Percentiles rank a stretch among this genome's conserved stretches.
These are phyloP conservation scores for Komagataella pastoris DNA, from an alignment of 805 yeast species.

Conservation along the genomic window DNA sequence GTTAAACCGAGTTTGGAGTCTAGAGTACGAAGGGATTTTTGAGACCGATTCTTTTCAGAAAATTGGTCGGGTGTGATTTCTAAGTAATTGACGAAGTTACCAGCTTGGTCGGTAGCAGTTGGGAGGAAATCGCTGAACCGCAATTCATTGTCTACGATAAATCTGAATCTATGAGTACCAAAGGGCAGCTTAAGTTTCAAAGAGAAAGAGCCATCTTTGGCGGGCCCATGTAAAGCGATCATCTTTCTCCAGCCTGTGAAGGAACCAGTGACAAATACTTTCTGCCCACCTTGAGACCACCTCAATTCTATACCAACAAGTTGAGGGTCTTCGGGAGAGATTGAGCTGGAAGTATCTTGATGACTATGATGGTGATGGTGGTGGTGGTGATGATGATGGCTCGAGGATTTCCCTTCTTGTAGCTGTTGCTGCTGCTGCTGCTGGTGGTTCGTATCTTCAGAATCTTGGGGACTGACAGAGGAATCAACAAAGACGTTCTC, in stretches of 20 bases:
- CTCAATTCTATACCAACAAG: constrained; percentile 50
- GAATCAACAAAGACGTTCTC: constrained; percentile 12
- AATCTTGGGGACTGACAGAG: constrained; percentile 5
- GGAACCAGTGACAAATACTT: constrained; percentile 93
- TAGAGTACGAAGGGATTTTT: constrained; percentile 20
- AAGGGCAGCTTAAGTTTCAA: constrained; percentile 71
- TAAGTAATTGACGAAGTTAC: constrained; percentile 85
- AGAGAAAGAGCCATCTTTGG: constrained; percentile 39
- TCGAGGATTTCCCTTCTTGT: background rate
- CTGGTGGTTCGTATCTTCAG: constrained; percentile 5
- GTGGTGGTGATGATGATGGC: background rate
- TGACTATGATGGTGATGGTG: constrained; percentile 6
- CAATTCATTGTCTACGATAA: constrained; percentile 88
- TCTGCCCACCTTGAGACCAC: constrained; percentile 95
- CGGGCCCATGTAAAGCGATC: constrained; percentile 64
- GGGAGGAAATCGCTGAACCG: constrained; percentile 80
- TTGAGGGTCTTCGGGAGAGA: constrained; percentile 11
- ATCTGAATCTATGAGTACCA: constrained; percentile 88
- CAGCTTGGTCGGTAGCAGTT: constrained; percentile 96
- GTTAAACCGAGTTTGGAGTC: constrained; percentile 55
- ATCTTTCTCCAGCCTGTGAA: constrained; percentile 97
- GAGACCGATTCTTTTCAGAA: constrained; percentile 10
- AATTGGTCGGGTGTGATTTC: constrained; percentile 31
- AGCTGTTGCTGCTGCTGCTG: constrained; percentile 7
- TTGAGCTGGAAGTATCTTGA: background rate